Evolutionary conservation across 2,329 filamentous ascomycete genomes (phyloP).

Genomic region (Pyrenochaeta sp.): DNA sequence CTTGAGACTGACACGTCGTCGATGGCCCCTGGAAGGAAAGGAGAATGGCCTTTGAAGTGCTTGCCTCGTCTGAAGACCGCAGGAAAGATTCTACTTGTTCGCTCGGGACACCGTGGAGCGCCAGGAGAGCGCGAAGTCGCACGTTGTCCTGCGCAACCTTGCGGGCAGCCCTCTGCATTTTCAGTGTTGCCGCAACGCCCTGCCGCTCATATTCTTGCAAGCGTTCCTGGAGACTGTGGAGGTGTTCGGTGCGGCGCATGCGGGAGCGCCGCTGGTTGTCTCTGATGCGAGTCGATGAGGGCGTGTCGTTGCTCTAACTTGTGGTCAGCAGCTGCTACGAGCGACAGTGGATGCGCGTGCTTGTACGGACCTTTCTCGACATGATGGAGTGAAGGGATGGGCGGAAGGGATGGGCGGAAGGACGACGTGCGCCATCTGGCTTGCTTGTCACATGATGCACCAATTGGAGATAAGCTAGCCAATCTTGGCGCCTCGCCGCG

Average conservation of each 20-base stretch:
- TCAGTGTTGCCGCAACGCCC: conserved; percentile 70
- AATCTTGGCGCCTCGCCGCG: too few species aligned
- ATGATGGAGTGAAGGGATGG: conserved; percentile 4
- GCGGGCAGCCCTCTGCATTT: conserved; percentile 73
- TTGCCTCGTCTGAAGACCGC: conserved; percentile 14
- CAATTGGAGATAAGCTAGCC: too few species aligned
- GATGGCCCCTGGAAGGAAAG: neutral
- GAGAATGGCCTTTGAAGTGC: neutral
- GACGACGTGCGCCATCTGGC: too few species aligned
- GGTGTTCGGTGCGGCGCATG: conserved; percentile 73
- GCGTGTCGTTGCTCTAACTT: conserved; percentile 37
- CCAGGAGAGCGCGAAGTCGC: conserved; percentile 65
- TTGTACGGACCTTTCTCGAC: conserved; percentile 4
- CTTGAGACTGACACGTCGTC: neutral
- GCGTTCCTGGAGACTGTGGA: conserved; percentile 70
- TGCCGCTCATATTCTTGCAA: conserved; percentile 67
- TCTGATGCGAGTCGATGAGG: conserved; percentile 62
- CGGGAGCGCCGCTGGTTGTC: conserved; percentile 79
- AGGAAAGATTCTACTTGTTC: conserved; percentile 31
- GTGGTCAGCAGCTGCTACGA: neutral
- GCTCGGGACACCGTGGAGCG: conserved; percentile 26
- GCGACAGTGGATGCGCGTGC: neutral
- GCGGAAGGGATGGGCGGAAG: too few species aligned
- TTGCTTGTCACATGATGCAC: too few species aligned
- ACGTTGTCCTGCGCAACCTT: conserved; percentile 73